phyloP scores from a whole-genome alignment of 164 flowering plant species.

The Magnolia officinalis region DNA sequence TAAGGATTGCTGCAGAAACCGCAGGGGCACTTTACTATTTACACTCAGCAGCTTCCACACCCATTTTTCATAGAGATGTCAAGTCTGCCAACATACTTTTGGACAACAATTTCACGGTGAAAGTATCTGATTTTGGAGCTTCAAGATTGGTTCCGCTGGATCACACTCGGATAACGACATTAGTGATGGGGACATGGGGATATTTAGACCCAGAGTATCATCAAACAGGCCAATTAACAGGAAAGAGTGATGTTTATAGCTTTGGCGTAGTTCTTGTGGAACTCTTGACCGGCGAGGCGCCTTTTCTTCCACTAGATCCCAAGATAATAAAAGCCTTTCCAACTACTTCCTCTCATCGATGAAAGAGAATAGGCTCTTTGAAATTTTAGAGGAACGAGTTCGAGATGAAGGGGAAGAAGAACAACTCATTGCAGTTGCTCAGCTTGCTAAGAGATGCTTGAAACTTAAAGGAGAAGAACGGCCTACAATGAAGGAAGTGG shows the following conservation, averaged over 20 bases:
- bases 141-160: constrained; percentile 3
- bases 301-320: constrained; percentile 40
- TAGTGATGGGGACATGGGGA: constrained; percentile 4
- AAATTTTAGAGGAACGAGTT: constrained; percentile 21
- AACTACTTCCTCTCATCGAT: constrained; percentile 28
- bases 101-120: background rate
- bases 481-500: background rate
- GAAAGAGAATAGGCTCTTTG: constrained; percentile 24
- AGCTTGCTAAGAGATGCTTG: background rate
- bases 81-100: constrained; percentile 6
- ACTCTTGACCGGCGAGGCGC: constrained; percentile 41
- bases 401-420: background rate
- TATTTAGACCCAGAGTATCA: background rate
- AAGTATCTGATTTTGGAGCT: constrained; percentile 6
- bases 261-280: constrained; percentile 1
- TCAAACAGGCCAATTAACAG: background rate
- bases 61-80: constrained; percentile 6
- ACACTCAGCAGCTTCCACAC: constrained; percentile 6
- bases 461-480: background rate
- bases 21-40: constrained; percentile 8
- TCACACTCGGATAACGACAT: background rate
- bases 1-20: constrained; percentile 1
- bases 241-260: constrained; percentile 12
- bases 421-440: background rate
- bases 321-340: constrained; percentile 44